Percentiles rank a stretch among this genome's conserved stretches.
phyloP scores from a whole-genome alignment of 2,329 filamentous ascomycete species.

The Aspergillus sp. region DNA sequence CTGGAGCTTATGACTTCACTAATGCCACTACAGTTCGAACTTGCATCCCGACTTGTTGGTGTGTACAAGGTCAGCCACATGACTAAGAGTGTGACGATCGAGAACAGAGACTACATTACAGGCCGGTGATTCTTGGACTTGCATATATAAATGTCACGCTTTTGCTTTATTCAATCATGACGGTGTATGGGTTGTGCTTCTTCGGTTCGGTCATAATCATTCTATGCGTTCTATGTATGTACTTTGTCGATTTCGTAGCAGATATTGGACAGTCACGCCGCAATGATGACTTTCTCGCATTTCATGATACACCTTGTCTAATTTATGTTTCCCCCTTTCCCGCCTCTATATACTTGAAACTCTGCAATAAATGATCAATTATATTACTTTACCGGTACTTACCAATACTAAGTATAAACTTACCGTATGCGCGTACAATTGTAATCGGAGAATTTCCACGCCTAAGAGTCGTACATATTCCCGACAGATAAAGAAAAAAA shows the following conservation, averaged over 20 bases:
- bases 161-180: slow-evolving; percentile 7
- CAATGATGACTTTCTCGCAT: not conserved
- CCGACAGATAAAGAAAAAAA: no score
- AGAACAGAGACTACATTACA: slow-evolving; percentile 74
- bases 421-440: no score
- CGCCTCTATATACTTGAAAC: not conserved
- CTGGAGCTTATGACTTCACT: not conserved
- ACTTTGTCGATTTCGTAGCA: slow-evolving; percentile 1
- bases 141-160: not conserved
- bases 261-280: not conserved
- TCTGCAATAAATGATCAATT: no score
- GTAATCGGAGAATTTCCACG: no score
- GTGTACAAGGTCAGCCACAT: slow-evolving; percentile 99
- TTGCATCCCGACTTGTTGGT: slow-evolving; percentile 89
- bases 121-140: slow-evolving; percentile 27
- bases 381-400: no score
- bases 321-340: not conserved
- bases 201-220: not conserved
- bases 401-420: no score
- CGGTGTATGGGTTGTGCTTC: slow-evolving; percentile 6
- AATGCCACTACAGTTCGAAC: slow-evolving; percentile 66
- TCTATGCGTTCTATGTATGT: not conserved
- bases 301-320: not conserved
- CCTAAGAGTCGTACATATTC: no score
- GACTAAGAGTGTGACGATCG: slow-evolving; percentile 88